phyloP scores from a whole-genome alignment of 257 asterid genomes.

The Anisodus tanguticus region DNA sequence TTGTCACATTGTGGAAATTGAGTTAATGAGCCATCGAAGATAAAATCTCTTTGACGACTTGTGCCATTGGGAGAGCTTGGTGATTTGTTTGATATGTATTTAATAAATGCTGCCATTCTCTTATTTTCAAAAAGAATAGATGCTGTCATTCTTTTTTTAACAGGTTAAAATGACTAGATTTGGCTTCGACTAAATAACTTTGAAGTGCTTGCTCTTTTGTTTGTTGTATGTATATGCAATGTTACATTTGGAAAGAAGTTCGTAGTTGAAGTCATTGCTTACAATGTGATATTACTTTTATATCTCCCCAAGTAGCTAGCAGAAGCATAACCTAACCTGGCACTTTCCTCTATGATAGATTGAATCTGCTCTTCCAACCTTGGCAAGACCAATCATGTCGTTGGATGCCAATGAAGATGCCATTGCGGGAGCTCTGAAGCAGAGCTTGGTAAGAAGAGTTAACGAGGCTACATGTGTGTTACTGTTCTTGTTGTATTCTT shows the following conservation, averaged over 20 bases:
- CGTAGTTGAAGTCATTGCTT: background rate
- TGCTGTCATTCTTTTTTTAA: background rate
- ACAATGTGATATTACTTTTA: background rate
- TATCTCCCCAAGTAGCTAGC: background rate
- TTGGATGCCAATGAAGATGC: conserved; percentile 96
- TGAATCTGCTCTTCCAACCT: conserved; percentile 91
- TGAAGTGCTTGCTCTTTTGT: conserved; percentile 14
- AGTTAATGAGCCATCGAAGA: background rate
- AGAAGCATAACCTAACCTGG: conserved; percentile 23
- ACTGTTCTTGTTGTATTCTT: background rate
- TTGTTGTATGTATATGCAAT: background rate
- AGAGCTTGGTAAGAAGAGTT: conserved; percentile 73
- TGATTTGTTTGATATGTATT: background rate
- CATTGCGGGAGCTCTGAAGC: conserved; percentile 83
- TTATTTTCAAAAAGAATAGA: background rate
- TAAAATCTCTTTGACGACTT: conserved; percentile 3
- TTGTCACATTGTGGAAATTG: background rate
- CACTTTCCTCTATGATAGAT: conserved; percentile 62
- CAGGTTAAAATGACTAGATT: background rate
- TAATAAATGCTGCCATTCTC: background rate
- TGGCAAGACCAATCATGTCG: conserved; percentile 93
- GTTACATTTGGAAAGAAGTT: background rate
- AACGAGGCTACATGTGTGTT: conserved; percentile 1
- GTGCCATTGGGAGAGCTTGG: background rate
- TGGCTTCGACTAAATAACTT: background rate